A percentile compares a stretch with the other conserved stretches of the same genome.
These are phyloP conservation scores for Sphagnurus paluster DNA, from an alignment of 1,284 basidiomycete species.

Conservation along the genomic window DNA sequence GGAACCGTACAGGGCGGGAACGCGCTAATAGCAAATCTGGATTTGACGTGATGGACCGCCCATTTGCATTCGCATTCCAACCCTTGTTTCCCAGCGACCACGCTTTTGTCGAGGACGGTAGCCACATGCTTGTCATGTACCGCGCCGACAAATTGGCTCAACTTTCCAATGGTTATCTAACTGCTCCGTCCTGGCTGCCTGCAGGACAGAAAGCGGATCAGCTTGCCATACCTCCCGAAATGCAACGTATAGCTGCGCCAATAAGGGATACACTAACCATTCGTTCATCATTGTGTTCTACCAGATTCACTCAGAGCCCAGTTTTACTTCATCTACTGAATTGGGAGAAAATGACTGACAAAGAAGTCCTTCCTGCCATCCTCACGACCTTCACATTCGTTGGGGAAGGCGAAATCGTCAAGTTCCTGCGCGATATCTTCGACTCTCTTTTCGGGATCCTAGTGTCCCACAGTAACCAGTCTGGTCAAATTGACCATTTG, in stretches of 20 bases:
- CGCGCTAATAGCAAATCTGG: conserved; percentile 39
- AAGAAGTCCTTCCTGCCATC: conserved; percentile 68
- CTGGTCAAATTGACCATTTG: conserved; percentile 80
- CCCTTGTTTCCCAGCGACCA: conserved; percentile 81
- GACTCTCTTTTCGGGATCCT: conserved; percentile 93
- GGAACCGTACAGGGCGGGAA: conserved; percentile 68
- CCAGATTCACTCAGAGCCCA: conserved; percentile 89
- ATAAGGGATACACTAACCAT: conserved; percentile 81
- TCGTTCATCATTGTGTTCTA: conserved; percentile 91
- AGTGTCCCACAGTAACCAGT: conserved; percentile 71
- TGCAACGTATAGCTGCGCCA: conserved; percentile 66
- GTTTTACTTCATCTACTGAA: conserved; percentile 82
- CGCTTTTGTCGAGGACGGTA: conserved; percentile 90
- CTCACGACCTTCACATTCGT: conserved; percentile 91
- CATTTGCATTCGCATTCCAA: conserved; percentile 92
- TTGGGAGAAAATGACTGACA: conserved; percentile 77
- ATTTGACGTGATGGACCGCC: conserved; percentile 56
- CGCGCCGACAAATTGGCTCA: conserved; percentile 69
- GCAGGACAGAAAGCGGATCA: conserved; percentile 60
- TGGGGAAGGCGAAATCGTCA: conserved; percentile 91
- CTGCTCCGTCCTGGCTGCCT: conserved; percentile 59
- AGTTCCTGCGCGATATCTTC: conserved; percentile 91
- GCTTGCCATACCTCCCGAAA: conserved; percentile 58
- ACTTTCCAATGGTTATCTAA: conserved; percentile 71
- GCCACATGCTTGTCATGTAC: conserved; percentile 84